These are phyloP conservation scores for Fusarium coicis DNA, from an alignment of 2,329 filamentous ascomycete species.

Conservation along the genomic window DNA sequence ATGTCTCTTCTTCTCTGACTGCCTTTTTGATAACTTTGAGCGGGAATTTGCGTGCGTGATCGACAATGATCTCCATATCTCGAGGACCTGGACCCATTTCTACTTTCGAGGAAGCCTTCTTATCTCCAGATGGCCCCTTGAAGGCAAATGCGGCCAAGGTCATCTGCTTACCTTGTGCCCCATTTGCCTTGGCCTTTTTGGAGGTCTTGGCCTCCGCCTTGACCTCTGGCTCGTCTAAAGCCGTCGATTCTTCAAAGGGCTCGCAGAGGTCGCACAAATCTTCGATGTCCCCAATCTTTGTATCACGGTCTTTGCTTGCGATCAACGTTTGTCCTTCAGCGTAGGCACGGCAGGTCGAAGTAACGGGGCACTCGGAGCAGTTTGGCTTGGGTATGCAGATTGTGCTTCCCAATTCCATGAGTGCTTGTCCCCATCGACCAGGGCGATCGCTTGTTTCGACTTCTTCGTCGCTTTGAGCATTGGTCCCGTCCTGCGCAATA, in stretches of 20 bases:
- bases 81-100: conserved; percentile 17
- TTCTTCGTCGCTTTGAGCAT: conserved; percentile 35
- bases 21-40: conserved; percentile 63
- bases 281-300: conserved; percentile 58
- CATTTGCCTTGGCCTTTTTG: conserved; percentile 26
- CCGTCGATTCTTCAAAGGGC: conserved; percentile 53
- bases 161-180: conserved; percentile 36
- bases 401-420: conserved; percentile 74
- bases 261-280: conserved; percentile 62
- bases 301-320: conserved; percentile 6
- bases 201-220: conserved; percentile 2
- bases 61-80: conserved; percentile 51
- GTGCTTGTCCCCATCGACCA: conserved; percentile 70
- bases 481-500: conserved; percentile 55
- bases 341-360: conserved; percentile 62
- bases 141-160: conserved; percentile 52
- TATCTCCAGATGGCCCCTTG: conserved; percentile 33
- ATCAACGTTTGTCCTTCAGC: conserved; percentile 56
- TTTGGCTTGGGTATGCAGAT: conserved; percentile 69
- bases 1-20: conserved; percentile 61
- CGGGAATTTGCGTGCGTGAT: conserved; percentile 63
- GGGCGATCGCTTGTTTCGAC: conserved; percentile 59
- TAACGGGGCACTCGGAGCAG: conserved; percentile 63
- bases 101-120: conserved; percentile 11
- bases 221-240: conserved; percentile 34